Conservation (phyloP, 2,329 filamentous ascomycete species). For the Fusarium udum region DNA sequence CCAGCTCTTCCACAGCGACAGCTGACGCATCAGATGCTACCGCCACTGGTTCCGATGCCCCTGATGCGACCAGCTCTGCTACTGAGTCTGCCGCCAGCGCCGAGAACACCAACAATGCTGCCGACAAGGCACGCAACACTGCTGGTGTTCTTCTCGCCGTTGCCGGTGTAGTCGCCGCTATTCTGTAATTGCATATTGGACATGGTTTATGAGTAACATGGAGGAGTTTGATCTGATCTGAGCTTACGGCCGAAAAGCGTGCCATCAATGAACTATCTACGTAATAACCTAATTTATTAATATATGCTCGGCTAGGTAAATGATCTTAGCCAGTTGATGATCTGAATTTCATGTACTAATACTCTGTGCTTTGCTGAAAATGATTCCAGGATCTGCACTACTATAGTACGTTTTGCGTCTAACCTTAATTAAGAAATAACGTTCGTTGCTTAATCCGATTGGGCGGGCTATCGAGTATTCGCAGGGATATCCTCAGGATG, state of each 20-base stretch:
- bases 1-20: conserved; percentile 35
- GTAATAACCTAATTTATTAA: conserved; percentile 42
- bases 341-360: neutral
- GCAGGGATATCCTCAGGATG: neutral
- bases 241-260: conserved; percentile 15
- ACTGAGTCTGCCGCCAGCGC: conserved; percentile 33
- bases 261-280: conserved; percentile 21
- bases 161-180: conserved; percentile 50
- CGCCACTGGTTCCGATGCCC: conserved; percentile 32
- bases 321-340: neutral
- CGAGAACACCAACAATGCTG: conserved; percentile 42
- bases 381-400: neutral
- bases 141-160: conserved; percentile 50
- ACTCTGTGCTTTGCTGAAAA: neutral
- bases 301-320: conserved; percentile 8
- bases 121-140: conserved; percentile 45
- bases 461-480: neutral
- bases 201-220: conserved; percentile 4
- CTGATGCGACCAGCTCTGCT: conserved; percentile 26
- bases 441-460: neutral
- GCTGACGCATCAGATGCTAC: conserved; percentile 23
- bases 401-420: neutral
- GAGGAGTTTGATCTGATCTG: conserved; percentile 15
- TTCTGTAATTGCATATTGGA: conserved; percentile 45
- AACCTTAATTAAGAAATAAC: neutral